Base-by-base conservation (phyloP, 164 flowering plant species). In the Magnolia kwangsiensis region DNA sequence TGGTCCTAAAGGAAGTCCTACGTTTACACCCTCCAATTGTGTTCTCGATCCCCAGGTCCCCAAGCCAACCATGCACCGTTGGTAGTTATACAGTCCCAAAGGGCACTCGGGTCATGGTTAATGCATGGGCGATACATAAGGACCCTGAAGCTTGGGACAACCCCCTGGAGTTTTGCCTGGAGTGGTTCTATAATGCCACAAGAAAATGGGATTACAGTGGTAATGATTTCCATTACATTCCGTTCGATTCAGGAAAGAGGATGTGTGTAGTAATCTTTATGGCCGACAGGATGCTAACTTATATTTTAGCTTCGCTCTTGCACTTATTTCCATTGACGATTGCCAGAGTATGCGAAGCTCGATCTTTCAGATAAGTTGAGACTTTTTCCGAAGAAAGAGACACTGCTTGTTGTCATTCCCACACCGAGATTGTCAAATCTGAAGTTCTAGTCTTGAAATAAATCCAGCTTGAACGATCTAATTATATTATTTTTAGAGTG, bases 321-420 rank as follows among this genome's bases (percentile, higher is more conserved):
- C 24, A 0, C 24, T 23, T 78, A 81, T 0, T 88, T 84, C 63
- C 78, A 86, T 0, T 87, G 90, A 88, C 73, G 67, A 50, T 61
- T 80, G 55, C 82, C 85, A 0, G 58, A 73, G 5, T 83, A 75
- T 1, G 51, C 59, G 66, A 76, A 77, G 69, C 13, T 84, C 0
- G 89, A 87, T 45, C 51, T 86, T 4, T 50, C 80, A 0, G 88
- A 82, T 23, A 23, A 23, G 24, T 23, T 23, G 24, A 23, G 24
- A 23, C 24, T 23, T 23, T 23, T 23, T 23, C 1, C 1, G 1
- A 23, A 23, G 24, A 23, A 23, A 23, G 24, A 23, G 24, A 23
- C 24, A 23, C 24, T 1, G 31, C 79, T 70, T 13, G 80, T 82
- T 75, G 90, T 86, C 8, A 19, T 89, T 14, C 87, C 90, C 1